Evolutionary conservation across 208 protist species (phyloP), one percentile per base, ranked within the genome.

Genomic region (Trypanosoma melophagium): DNA sequence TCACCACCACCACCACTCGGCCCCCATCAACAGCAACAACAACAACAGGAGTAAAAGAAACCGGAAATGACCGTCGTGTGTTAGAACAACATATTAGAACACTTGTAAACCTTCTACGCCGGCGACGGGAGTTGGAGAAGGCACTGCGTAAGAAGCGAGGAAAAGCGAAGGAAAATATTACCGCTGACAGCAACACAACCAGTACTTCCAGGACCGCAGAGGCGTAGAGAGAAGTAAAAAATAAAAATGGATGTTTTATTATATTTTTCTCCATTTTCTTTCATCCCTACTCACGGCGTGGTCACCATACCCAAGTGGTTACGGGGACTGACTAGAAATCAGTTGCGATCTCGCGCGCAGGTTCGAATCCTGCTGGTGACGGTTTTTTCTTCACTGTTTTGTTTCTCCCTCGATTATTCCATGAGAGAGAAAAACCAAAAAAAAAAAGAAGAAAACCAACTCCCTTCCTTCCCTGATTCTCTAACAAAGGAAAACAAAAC

Each of bases 251-350:
- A n/a, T n/a, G n/a, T n/a, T n/a, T n/a, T n/a, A n/a, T n/a, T n/a
- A n/a, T n/a, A n/a, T n/a, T n/a, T n/a, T n/a, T n/a, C n/a, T n/a
- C n/a, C n/a, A n/a, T n/a, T n/a, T n/a, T n/a, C n/a, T n/a, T n/a
- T n/a, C n/a, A n/a, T n/a, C n/a, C n/a, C n/a, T n/a, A n/a, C n/a
- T n/a, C n/a, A n/a, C n/a, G n/a, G n/a, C 42, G 42, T 47, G 42
- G 77, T 79, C 72, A 77, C 47, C 68, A 90, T 93, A 90, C 82
- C 87, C 87, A 90, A 90, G 84, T 90, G 84, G 87, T 93, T 90
- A 93, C 79, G 84, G 87, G 84, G 87, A 79, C 75, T 89, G 84
- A 93, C 84, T 91, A 72, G 81, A 90, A 91, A 90, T 91, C 81
- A 89, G 74, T 80, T 91, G 81, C 74, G 83, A 92, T 90, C 85